phyloP scores from a whole-genome alignment of 2,329 filamentous ascomycete species.

The Sporothrix variecibatus region DNA sequence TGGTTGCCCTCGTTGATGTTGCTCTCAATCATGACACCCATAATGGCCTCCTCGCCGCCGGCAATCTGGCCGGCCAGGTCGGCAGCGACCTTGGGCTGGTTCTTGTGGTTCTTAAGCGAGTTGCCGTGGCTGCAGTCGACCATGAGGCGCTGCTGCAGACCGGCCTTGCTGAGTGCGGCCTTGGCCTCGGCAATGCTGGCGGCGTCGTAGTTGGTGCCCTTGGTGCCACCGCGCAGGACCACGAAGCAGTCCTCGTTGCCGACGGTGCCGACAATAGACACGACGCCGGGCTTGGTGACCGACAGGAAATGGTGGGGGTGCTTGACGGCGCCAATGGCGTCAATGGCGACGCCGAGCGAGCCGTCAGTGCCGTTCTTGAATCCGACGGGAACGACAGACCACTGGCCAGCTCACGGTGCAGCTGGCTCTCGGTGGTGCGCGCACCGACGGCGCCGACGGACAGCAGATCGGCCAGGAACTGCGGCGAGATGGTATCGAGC shows the following conservation, averaged over 20 bases:
- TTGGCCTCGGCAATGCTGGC: slow-evolving; percentile 83
- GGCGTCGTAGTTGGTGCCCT: slow-evolving; percentile 91
- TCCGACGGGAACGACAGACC: slow-evolving; percentile 93
- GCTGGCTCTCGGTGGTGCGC: slow-evolving; percentile 93
- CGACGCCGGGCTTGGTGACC: slow-evolving; percentile 93
- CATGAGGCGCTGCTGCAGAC: slow-evolving; percentile 79
- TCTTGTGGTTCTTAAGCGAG: slow-evolving; percentile 93
- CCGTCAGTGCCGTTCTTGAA: slow-evolving; percentile 99
- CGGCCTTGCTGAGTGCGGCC: slow-evolving; percentile 72
- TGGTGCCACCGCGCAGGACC: slow-evolving; percentile 88
- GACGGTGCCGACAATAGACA: slow-evolving; percentile 89
- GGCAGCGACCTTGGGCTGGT: slow-evolving; percentile 91
- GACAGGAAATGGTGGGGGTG: slow-evolving; percentile 97
- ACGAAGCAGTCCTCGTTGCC: slow-evolving; percentile 98
- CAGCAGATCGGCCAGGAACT: slow-evolving; percentile 91
- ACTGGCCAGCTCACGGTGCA: slow-evolving; percentile 91
- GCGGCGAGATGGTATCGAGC: slow-evolving; percentile 96
- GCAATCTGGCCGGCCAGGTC: slow-evolving; percentile 81
- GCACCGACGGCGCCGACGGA: slow-evolving; percentile 92
- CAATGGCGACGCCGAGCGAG: slow-evolving; percentile 82
- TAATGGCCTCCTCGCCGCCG: slow-evolving; percentile 80
- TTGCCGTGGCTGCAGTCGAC: slow-evolving; percentile 98
- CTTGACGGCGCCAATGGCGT: slow-evolving; percentile 89
- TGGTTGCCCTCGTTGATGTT: slow-evolving; percentile 94
- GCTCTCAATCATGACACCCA: slow-evolving; percentile 99